Evolutionary conservation across 1,139 yeast genomes (phyloP), one percentile per base, ranked within the genome.

Genomic region (Spathaspora sp.): DNA sequence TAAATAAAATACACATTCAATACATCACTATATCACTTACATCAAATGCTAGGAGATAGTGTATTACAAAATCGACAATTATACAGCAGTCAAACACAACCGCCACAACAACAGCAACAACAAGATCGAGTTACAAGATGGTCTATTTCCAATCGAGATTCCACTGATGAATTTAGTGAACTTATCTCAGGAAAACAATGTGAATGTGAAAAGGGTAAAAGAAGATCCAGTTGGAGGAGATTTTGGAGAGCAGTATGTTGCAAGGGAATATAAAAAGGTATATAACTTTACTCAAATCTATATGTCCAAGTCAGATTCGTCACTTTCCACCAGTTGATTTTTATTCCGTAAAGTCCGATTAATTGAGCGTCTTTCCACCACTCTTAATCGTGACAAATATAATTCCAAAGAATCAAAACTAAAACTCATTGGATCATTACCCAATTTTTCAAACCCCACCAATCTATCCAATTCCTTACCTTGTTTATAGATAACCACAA

Each of bases 401-500:
- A 61, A 60, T 56, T 84, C 89, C 50, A 85, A 65, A 2, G 72
- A 56, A 26, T 68, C 72, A 16, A 76, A 58, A 7, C 59, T 51
- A 46, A 71, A 65, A 37, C 58, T 58, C 26, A 60, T 55, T 2
- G 68, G 61, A 39, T 63, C 56, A 42, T 75, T 62, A 2, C 79
- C 81, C 42, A 87, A 65, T 38, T 77, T 76, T 44, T 82, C 84
- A 56, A 88, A 84, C 7, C 96, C 96, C 4, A 86, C 74, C 7
- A 86, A 60, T 49, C 89, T 65, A 25, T 76, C 72, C 3, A 70
- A 59, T 57, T 86, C 91, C 41, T 72, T 64, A 1, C 91, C 91
- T 26, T 75, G 68, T 29, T 66, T 67, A 58, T 84, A 88, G n/a
- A 82, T 72, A 1, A 85, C 65, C 5, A 87, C 82, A 56, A 84